Evolutionary conservation across 140 eudicot genomes (phyloP).

Genomic region (Anethum foeniculum): DNA sequence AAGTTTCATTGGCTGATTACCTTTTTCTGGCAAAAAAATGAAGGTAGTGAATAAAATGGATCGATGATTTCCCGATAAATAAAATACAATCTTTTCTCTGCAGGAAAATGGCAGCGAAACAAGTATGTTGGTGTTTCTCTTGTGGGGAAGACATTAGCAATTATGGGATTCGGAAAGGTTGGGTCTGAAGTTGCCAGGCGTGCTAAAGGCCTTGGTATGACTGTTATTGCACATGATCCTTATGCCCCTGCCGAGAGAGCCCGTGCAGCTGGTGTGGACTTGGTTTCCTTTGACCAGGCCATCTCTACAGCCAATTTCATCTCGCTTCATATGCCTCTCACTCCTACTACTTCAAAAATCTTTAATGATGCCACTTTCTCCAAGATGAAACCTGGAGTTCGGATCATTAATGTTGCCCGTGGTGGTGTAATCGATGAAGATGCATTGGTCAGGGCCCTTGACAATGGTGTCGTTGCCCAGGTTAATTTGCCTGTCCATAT

Average conservation of each 20-base stretch:
- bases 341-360: conserved; percentile 58
- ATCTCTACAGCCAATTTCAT: conserved; percentile 56
- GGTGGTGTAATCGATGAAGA: conserved; percentile 90
- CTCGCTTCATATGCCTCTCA: conserved; percentile 89
- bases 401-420: conserved; percentile 72
- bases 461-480: conserved; percentile 69
- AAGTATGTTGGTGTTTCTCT: conserved; percentile 77
- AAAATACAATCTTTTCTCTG: not conserved
- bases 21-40: not conserved
- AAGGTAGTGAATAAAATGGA: not conserved
- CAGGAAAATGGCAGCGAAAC: conserved; percentile 70
- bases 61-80: not conserved
- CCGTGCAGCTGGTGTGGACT: conserved; percentile 68
- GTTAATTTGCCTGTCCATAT: not conserved
- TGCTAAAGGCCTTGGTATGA: conserved; percentile 90
- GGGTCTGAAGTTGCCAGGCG: conserved; percentile 91
- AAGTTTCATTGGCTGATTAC: not conserved
- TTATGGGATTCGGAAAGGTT: conserved; percentile 86
- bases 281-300: conserved; percentile 66
- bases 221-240: conserved; percentile 78
- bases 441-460: conserved; percentile 76
- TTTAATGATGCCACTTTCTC: conserved; percentile 63
- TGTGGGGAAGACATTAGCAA: conserved; percentile 71
- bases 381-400: conserved; percentile 77
- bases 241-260: conserved; percentile 86